Conservation (phyloP, 2,329 filamentous ascomycete species). For the Microsporum ferrugineum region DNA sequence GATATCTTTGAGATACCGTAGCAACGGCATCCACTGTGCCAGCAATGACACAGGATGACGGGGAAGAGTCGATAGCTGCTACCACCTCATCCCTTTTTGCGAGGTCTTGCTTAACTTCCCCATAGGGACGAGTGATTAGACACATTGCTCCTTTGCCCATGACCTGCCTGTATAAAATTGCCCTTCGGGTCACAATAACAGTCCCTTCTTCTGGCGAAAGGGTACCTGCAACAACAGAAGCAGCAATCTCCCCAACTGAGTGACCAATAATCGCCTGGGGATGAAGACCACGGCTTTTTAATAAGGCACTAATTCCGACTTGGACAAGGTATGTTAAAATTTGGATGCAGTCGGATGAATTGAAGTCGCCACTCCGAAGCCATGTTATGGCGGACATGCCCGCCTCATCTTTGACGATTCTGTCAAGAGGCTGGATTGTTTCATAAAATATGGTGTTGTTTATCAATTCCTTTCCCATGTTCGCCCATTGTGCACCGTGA, state of each 20-base stretch:
- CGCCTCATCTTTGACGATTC: neutral
- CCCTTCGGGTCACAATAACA: neutral
- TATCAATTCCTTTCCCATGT: constrained; percentile 9
- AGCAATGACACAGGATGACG: neutral
- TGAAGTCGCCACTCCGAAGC: neutral
- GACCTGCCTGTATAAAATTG: neutral
- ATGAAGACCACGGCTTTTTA: neutral
- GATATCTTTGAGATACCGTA: neutral
- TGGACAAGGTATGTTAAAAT: neutral
- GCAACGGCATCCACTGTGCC: neutral
- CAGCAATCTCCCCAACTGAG: constrained; percentile 15
- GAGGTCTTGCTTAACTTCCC: neutral
- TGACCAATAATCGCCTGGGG: constrained; percentile 13
- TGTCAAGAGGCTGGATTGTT: neutral
- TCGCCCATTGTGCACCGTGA: constrained; percentile 14
- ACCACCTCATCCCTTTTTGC: neutral
- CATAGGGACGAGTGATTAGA: neutral
- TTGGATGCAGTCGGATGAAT: neutral
- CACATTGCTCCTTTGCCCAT: neutral
- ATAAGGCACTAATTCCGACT: neutral
- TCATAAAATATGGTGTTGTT: neutral
- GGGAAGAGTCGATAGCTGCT: neutral
- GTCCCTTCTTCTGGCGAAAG: constrained; percentile 21
- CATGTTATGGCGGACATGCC: neutral
- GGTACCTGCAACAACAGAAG: constrained; percentile 16